Conservation (phyloP, 2,329 filamentous ascomycete species). For the Cryphonectria nitschkei region DNA sequence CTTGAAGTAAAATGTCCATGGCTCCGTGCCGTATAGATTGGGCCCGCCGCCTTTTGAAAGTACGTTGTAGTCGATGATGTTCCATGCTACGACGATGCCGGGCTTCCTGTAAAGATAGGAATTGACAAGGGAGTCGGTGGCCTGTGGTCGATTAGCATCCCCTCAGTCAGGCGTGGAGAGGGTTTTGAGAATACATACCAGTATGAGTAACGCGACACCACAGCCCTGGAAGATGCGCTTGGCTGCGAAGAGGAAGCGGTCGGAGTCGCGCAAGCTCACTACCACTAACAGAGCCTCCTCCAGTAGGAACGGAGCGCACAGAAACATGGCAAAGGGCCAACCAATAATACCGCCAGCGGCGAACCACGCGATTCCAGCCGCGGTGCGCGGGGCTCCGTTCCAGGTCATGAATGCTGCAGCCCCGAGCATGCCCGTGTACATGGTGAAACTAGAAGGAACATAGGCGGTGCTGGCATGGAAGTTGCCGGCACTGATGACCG, state of each 20-base stretch:
- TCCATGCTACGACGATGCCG: conserved; percentile 75
- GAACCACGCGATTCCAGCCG: conserved; percentile 88
- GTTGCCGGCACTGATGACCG: conserved; percentile 83
- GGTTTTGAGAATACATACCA: conserved; percentile 56
- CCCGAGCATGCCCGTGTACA: conserved; percentile 90
- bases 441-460: conserved; percentile 92
- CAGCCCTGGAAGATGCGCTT: conserved; percentile 69
- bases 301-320: conserved; percentile 77
- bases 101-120: conserved; percentile 83
- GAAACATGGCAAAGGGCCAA: conserved; percentile 90
- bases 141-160: conserved; percentile 51
- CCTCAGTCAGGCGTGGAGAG: background rate
- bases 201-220: conserved; percentile 66
- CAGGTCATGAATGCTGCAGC: conserved; percentile 90
- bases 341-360: conserved; percentile 82
- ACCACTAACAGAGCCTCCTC: conserved; percentile 69
- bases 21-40: conserved; percentile 92
- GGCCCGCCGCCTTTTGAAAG: conserved; percentile 83
- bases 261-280: conserved; percentile 55
- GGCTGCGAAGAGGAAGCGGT: conserved; percentile 63
- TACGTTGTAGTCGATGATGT: conserved; percentile 95
- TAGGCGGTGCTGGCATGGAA: conserved; percentile 89
- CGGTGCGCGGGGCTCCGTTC: conserved; percentile 77
- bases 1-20: conserved; percentile 94
- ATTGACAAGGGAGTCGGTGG: conserved; percentile 72